phyloP scores from a whole-genome alignment of 148 eudicot species.

The Spergularia marina region DNA sequence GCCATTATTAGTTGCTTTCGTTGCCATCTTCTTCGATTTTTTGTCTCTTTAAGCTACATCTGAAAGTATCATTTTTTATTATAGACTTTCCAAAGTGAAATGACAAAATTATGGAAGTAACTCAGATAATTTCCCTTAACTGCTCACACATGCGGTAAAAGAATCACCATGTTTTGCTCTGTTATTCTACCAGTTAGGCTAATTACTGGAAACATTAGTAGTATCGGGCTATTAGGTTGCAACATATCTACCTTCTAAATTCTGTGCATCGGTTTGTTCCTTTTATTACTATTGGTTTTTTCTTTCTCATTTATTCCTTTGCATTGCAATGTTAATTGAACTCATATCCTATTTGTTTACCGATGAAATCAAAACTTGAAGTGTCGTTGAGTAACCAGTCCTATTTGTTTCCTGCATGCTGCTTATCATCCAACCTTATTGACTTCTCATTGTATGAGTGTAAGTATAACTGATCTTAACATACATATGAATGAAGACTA shows the following conservation, averaged over 20 bases:
- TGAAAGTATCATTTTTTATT: not conserved
- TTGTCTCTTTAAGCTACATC: not conserved
- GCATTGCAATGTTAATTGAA: not conserved
- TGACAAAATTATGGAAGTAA: not conserved
- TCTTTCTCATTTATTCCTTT: not conserved
- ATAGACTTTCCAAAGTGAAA: not conserved
- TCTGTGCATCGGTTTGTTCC: not conserved
- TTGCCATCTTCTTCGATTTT: not conserved
- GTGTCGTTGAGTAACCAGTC: too few relatives aligned
- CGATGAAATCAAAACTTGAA: too few relatives aligned
- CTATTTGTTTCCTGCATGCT: not conserved
- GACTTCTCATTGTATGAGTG: not conserved
- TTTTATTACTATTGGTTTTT: not conserved
- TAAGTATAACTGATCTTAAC: not conserved
- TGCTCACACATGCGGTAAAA: not conserved
- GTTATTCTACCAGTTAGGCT: too few relatives aligned
- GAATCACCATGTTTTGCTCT: too few relatives aligned
- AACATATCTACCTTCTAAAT: not conserved
- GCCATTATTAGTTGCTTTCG: constrained; percentile 1
- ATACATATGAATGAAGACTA: not conserved
- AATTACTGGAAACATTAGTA: too few relatives aligned
- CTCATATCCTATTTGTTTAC: too few relatives aligned
- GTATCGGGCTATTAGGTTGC: too few relatives aligned
- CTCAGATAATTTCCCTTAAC: not conserved
- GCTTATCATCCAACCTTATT: not conserved